Evolutionary conservation across 176 grass and related monocot genomes (phyloP).

Genomic region (Zoysia japonica): DNA sequence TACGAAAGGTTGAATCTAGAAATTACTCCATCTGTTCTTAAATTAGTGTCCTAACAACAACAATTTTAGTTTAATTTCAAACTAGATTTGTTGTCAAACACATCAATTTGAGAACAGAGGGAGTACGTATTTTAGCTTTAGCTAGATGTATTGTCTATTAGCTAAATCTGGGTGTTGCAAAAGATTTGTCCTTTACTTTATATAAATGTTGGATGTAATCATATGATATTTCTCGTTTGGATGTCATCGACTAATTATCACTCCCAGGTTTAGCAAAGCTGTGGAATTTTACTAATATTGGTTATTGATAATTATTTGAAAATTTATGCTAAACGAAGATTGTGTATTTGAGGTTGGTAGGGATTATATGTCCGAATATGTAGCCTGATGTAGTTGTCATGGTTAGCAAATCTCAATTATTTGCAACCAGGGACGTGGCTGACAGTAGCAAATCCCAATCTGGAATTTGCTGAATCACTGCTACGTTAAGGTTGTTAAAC

Average conservation of each 20-base stretch:
- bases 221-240: too few species aligned
- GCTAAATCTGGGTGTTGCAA: background rate
- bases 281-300: too few species aligned
- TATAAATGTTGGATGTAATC: too few species aligned
- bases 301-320: too few species aligned
- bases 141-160: background rate
- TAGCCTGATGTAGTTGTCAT: too few species aligned
- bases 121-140: background rate
- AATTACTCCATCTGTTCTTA: background rate
- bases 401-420: background rate
- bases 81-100: too few species aligned
- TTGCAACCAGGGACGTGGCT: background rate
- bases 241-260: too few species aligned
- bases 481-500: slow-evolving; percentile 21
- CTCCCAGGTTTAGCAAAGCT: too few species aligned
- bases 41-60: too few species aligned
- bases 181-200: background rate
- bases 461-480: background rate
- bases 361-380: background rate
- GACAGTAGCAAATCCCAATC: background rate
- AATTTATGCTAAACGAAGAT: too few species aligned
- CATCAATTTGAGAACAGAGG: too few species aligned
- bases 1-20: background rate
- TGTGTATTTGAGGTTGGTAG: background rate
- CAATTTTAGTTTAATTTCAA: too few species aligned